These are phyloP conservation scores for Verbena officinalis DNA, from an alignment of 257 asterid species.

Conservation along the genomic window DNA sequence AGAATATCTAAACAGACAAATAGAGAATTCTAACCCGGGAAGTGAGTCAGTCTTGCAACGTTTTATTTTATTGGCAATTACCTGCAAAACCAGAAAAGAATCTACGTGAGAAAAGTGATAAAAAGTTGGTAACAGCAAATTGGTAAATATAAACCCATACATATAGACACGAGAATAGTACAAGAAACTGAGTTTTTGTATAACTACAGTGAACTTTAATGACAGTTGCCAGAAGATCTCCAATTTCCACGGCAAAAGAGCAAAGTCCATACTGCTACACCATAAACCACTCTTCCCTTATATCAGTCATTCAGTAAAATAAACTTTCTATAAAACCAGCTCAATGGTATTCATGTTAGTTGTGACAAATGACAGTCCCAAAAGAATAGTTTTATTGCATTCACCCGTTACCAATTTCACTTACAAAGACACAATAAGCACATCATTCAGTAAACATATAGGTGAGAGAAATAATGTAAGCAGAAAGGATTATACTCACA, in stretches of 20 bases:
- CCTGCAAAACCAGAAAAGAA: conserved; percentile 53
- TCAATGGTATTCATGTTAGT: neutral
- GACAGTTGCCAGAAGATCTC: conserved; percentile 8
- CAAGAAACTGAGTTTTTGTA: conserved; percentile 1
- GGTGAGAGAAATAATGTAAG: neutral
- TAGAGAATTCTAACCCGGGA: conserved; percentile 58
- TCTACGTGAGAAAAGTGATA: conserved; percentile 20
- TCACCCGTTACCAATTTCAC: neutral
- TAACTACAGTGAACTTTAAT: conserved; percentile 3
- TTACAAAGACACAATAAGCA: neutral
- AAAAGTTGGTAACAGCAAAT: conserved; percentile 4
- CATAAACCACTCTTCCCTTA: neutral
- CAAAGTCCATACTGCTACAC: conserved; percentile 2
- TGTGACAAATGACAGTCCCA: conserved; percentile 17
- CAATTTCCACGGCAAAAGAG: neutral
- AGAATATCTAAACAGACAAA: conserved; percentile 20
- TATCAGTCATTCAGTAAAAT: conserved; percentile 5
- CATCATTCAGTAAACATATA: conserved; percentile 9
- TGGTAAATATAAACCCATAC: neutral
- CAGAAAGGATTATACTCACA: conserved; percentile 52
- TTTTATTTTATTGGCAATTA: conserved; percentile 75
- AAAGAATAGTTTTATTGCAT: neutral
- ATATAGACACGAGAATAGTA: neutral
- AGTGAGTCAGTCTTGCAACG: conserved; percentile 97
- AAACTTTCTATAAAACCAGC: neutral